Percentiles rank a stretch among this genome's conserved stretches.
Evolutionary conservation across 768 basidiomycete genomes (phyloP).

Genomic region (Trametes cinnabarina): DNA sequence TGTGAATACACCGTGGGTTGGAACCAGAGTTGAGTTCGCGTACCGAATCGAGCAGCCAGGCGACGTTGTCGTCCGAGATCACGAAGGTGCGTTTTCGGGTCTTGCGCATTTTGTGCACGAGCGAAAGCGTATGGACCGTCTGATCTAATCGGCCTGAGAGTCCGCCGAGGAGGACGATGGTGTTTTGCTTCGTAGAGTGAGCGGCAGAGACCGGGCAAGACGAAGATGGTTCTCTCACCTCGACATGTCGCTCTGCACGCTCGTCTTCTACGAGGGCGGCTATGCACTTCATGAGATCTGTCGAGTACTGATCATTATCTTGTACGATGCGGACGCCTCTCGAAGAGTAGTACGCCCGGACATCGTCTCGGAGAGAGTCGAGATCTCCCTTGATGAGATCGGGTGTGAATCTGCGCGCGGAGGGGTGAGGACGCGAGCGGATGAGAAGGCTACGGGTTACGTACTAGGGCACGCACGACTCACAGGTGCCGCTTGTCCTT

Average conservation of each 20-base stretch:
- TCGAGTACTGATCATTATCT: conserved; percentile 79
- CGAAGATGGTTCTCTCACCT: conserved; percentile 30
- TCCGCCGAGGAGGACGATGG: conserved; percentile 82
- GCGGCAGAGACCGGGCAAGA: too few relatives aligned
- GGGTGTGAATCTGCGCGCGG: conserved; percentile 60
- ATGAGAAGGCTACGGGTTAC: conserved; percentile 10
- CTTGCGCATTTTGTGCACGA: conserved; percentile 76
- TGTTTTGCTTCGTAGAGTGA: too few relatives aligned
- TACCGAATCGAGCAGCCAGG: conserved; percentile 84
- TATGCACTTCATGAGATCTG: conserved; percentile 95
- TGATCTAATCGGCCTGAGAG: conserved; percentile 92
- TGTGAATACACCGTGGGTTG: neutral
- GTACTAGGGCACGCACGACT: conserved; percentile 17
- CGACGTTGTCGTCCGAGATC: conserved; percentile 87
- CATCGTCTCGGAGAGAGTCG: conserved; percentile 81
- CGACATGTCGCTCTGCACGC: conserved; percentile 30
- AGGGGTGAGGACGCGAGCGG: neutral
- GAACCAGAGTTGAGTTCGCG: neutral
- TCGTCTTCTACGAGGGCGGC: conserved; percentile 59
- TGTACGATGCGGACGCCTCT: conserved; percentile 61
- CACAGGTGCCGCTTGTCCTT: conserved; percentile 17
- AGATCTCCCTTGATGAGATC: conserved; percentile 92
- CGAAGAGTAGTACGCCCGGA: conserved; percentile 61
- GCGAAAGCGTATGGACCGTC: conserved; percentile 85
- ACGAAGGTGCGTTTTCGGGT: conserved; percentile 60